phyloP scores from a whole-genome alignment of 2,329 filamentous ascomycete species.

The Sporothrix pseudoabietina region DNA sequence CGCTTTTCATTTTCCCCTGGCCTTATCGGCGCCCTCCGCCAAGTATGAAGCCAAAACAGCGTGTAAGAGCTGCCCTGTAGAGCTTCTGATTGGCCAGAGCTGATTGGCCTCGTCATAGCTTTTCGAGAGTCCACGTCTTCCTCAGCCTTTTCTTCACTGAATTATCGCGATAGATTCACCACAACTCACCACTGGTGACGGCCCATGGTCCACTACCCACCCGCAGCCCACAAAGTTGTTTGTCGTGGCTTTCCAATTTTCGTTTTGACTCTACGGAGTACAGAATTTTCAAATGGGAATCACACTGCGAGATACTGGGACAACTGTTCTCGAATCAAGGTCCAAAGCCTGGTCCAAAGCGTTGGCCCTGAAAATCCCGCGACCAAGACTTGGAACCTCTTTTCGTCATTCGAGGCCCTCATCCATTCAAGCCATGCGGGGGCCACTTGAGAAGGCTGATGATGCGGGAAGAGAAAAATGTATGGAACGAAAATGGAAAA shows the following conservation, averaged over 20 bases:
- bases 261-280: too few species aligned
- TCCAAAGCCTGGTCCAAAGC: background rate
- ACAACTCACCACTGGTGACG: background rate
- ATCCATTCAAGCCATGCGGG: background rate
- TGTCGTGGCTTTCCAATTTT: background rate
- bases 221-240: background rate
- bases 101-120: background rate
- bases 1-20: background rate
- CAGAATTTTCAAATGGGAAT: background rate
- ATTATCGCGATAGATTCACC: slow-evolving; percentile 4
- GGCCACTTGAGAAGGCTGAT: slow-evolving; percentile 2
- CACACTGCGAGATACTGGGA: background rate
- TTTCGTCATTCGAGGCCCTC: background rate
- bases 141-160: background rate
- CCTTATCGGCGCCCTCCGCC: slow-evolving; percentile 2
- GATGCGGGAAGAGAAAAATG: background rate
- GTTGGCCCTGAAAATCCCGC: slow-evolving; percentile 8
- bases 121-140: background rate
- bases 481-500: too few species aligned
- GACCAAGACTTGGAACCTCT: background rate
- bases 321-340: background rate
- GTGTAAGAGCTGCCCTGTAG: background rate
- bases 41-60: background rate
- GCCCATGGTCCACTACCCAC: too few species aligned
- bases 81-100: background rate